phyloP scores from a whole-genome alignment of 495 filamentous ascomycete genomes.

The Lepidopterella palustris region DNA sequence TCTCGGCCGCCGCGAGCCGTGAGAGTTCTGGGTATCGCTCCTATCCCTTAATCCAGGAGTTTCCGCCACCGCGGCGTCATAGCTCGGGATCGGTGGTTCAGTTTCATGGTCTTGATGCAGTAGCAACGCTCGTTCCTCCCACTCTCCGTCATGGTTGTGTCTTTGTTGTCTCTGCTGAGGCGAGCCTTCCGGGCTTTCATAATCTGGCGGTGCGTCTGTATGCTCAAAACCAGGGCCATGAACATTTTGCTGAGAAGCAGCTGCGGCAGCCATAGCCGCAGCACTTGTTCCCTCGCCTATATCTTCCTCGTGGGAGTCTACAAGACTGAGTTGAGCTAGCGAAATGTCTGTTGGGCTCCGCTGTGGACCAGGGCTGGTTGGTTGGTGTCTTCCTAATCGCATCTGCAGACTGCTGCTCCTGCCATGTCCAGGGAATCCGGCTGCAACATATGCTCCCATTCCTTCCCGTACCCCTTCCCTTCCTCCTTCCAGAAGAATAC shows the following conservation, averaged over 20 bases:
- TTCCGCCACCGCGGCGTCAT: constrained; percentile 33
- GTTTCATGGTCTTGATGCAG: constrained; percentile 4
- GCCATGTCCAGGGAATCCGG: constrained; percentile 42
- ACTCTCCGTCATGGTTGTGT: constrained; percentile 10
- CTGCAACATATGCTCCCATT: constrained; percentile 48
- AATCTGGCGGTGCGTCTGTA: constrained; percentile 37
- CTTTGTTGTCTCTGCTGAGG: constrained; percentile 9
- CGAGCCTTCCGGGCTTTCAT: constrained; percentile 35
- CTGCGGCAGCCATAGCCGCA: constrained; percentile 31
- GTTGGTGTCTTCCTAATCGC: constrained; percentile 50
- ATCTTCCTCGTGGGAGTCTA: constrained; percentile 57
- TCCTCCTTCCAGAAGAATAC: constrained; percentile 86
- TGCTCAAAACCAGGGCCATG: constrained; percentile 30
- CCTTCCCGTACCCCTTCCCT: constrained; percentile 56
- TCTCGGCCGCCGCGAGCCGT: constrained; percentile 8
- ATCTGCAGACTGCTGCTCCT: constrained; percentile 52
- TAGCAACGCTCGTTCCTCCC: constrained; percentile 14
- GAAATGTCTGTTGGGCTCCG: constrained; percentile 96
- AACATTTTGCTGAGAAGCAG: constrained; percentile 17
- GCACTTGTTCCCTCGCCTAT: constrained; percentile 65
- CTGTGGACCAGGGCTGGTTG: constrained; percentile 81
- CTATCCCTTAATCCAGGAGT: constrained; percentile 21
- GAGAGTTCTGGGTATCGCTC: constrained; percentile 26
- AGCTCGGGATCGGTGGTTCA: constrained; percentile 35
- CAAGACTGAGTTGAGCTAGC: constrained; percentile 67